Evolutionary conservation across 768 basidiomycete genomes (phyloP).

Genomic region (Mycena belliarum): DNA sequence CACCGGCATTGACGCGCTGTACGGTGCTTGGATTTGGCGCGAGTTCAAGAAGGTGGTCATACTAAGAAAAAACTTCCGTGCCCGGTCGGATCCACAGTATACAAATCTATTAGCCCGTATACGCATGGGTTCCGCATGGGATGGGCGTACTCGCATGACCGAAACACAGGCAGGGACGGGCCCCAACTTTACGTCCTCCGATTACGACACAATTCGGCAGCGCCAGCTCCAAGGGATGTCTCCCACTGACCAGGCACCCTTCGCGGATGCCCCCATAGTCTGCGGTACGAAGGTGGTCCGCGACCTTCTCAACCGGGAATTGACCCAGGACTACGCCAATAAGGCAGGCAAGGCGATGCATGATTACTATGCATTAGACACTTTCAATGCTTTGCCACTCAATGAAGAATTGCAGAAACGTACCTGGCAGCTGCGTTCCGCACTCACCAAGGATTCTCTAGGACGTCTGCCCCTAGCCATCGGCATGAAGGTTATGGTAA

Average conservation of each 20-base stretch:
- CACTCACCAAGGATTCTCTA: not conserved
- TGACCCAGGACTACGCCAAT: not conserved
- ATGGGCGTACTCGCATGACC: not conserved
- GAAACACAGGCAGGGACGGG: not conserved
- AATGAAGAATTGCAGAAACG: not conserved
- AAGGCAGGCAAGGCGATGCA: not conserved
- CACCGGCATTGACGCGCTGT: not conserved
- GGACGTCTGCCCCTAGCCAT: not conserved
- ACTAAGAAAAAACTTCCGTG: not conserved
- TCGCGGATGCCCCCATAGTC: not conserved
- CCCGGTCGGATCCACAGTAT: not conserved
- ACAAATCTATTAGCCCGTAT: not conserved
- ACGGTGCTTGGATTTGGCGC: not conserved
- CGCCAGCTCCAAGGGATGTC: not conserved
- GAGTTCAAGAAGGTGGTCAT: not conserved
- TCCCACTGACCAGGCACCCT: not conserved
- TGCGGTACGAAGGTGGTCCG: not conserved
- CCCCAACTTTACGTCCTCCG: not conserved
- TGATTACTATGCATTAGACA: not conserved
- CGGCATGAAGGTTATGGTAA: constrained; percentile 1
- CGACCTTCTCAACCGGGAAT: not conserved
- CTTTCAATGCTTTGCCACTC: not conserved
- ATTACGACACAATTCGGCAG: not conserved
- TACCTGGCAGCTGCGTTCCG: not conserved
- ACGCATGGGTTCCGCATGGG: not conserved